phyloP scores from a whole-genome alignment of 345 rosid species.

The Lagerstroemia speciosa region DNA sequence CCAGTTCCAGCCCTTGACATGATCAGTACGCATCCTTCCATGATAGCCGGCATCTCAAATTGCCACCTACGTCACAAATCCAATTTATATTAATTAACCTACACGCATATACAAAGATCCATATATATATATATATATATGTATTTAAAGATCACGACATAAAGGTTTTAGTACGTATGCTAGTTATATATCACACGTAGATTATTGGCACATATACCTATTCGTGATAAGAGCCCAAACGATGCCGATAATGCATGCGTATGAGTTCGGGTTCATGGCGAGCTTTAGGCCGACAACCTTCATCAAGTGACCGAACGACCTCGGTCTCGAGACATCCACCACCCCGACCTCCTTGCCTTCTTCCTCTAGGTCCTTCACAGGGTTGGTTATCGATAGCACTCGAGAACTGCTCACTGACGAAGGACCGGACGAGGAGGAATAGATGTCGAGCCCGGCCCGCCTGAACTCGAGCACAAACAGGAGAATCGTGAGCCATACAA shows the following conservation, averaged over 20 bases:
- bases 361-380: slow-evolving; percentile 6
- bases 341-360: not conserved
- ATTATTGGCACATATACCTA: slow-evolving; percentile 15
- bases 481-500: slow-evolving; percentile 68
- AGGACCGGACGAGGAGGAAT: not conserved
- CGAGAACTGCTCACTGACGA: not conserved
- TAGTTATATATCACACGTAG: too few relatives aligned
- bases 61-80: slow-evolving; percentile 46
- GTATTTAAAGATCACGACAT: not conserved
- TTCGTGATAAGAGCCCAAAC: slow-evolving; percentile 35
- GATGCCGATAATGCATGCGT: slow-evolving; percentile 30
- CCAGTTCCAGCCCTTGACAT: slow-evolving; percentile 90
- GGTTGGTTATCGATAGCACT: not conserved
- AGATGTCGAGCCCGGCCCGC: slow-evolving; percentile 18
- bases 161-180: too few relatives aligned
- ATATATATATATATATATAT: not conserved
- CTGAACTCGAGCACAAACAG: slow-evolving; percentile 63
- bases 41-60: slow-evolving; percentile 61
- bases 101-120: not conserved
- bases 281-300: slow-evolving; percentile 36
- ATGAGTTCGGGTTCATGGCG: slow-evolving; percentile 37
- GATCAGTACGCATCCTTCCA: slow-evolving; percentile 68
- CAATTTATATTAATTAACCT: not conserved
- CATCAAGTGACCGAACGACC: slow-evolving; percentile 44
- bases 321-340: slow-evolving; percentile 1